These are phyloP conservation scores for Xylaria sp. DNA, from an alignment of 2,329 filamentous ascomycete genomes.

Conservation along the genomic window DNA sequence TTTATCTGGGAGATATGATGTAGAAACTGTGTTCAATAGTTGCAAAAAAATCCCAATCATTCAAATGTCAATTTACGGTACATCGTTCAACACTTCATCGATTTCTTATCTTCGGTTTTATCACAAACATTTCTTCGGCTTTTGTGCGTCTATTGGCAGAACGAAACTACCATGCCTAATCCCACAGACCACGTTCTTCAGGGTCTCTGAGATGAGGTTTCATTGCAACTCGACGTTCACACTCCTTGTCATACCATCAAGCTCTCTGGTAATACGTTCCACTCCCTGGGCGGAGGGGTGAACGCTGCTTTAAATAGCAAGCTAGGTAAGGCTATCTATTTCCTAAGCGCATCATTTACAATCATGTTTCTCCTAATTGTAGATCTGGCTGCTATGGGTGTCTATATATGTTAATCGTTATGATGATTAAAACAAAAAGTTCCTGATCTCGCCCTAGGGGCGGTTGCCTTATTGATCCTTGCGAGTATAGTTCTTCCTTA, in stretches of 20 bases:
- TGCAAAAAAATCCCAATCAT: too few species aligned
- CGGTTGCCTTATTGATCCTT: not conserved
- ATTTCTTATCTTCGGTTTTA: not conserved
- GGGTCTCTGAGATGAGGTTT: not conserved
- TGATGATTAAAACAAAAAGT: too few species aligned
- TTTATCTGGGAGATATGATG: too few species aligned
- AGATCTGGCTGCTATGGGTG: too few species aligned
- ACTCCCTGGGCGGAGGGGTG: not conserved
- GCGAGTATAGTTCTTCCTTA: not conserved
- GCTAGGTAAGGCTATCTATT: not conserved
- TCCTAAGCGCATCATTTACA: too few species aligned
- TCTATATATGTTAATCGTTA: not conserved
- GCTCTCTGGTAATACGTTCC: not conserved
- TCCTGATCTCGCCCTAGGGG: too few species aligned
- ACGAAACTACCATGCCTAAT: not conserved
- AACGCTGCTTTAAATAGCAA: not conserved
- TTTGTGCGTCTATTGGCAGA: too few species aligned
- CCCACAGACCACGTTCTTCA: not conserved
- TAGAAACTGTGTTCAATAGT: too few species aligned
- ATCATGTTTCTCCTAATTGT: too few species aligned
- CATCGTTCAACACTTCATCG: too few species aligned
- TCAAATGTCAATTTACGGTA: too few species aligned
- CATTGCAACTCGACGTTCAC: not conserved
- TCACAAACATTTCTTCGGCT: not conserved
- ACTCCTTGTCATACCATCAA: not conserved